phyloP scores from a whole-genome alignment of 2,329 filamentous ascomycete genomes.

The Colletotrichum simmondsii region DNA sequence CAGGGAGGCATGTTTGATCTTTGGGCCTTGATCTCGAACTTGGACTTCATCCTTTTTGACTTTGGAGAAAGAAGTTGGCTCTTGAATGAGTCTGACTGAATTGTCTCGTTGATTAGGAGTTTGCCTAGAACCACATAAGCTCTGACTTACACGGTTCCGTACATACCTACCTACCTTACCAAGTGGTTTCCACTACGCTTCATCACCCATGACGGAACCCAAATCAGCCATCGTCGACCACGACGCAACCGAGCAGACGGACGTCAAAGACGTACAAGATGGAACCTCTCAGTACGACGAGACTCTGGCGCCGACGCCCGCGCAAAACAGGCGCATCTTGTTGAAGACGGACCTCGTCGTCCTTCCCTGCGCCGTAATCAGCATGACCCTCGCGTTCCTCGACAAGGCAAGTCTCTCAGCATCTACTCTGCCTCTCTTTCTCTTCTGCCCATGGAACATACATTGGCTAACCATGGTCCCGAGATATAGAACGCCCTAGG shows the following conservation, averaged over 20 bases:
- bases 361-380: constrained; percentile 32
- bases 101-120: not conserved
- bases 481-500: constrained; percentile 27
- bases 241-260: not conserved
- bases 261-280: constrained; percentile 10
- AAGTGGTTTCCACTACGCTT: not conserved
- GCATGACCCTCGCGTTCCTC: constrained; percentile 37
- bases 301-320: constrained; percentile 10
- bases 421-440: not conserved
- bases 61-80: not conserved
- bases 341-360: constrained; percentile 36
- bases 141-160: constrained; percentile 10
- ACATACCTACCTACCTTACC: too few species aligned
- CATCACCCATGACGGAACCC: constrained; percentile 5
- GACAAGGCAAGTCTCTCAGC: constrained; percentile 21
- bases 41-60: not conserved
- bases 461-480: not conserved
- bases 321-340: constrained; percentile 26
- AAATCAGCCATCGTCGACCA: not conserved
- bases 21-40: not conserved
- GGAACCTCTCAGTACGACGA: not conserved
- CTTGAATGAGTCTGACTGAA: not conserved
- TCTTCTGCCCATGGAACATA: not conserved
- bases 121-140: not conserved
- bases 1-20: not conserved